Percentiles rank a stretch among this genome's conserved stretches.
phyloP scores from a whole-genome alignment of 352 stramenopile genomes.

The Phytophthora podocarpi region DNA sequence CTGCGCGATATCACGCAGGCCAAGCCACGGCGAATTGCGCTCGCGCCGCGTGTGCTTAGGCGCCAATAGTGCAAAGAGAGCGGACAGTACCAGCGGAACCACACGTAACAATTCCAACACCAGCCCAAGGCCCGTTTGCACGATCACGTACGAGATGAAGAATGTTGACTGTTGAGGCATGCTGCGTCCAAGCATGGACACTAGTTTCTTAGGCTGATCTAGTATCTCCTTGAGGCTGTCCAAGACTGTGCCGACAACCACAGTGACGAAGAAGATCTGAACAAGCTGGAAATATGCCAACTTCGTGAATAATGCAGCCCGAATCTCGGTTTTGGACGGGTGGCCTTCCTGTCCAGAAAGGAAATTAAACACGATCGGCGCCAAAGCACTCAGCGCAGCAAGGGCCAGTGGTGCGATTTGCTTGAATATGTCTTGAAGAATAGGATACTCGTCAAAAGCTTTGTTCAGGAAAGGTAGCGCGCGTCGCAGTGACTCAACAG shows the following conservation, averaged over 20 bases:
- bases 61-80: slow-evolving; percentile 58
- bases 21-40: slow-evolving; percentile 59
- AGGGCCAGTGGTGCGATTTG: slow-evolving; percentile 74
- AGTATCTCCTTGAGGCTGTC: slow-evolving; percentile 76
- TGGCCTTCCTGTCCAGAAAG: slow-evolving; percentile 73
- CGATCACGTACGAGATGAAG: slow-evolving; percentile 86
- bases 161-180: slow-evolving; percentile 87
- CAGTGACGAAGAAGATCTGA: slow-evolving; percentile 85
- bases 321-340: slow-evolving; percentile 66
- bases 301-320: slow-evolving; percentile 73
- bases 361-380: slow-evolving; percentile 66
- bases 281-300: slow-evolving; percentile 83
- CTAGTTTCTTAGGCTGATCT: slow-evolving; percentile 70
- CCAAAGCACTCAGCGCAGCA: slow-evolving; percentile 62
- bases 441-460: slow-evolving; percentile 65
- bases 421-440: slow-evolving; percentile 68
- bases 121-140: slow-evolving; percentile 65
- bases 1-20: slow-evolving; percentile 50
- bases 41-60: slow-evolving; percentile 69
- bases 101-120: slow-evolving; percentile 69
- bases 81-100: slow-evolving; percentile 50
- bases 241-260: slow-evolving; percentile 77
- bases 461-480: slow-evolving; percentile 68
- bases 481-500: slow-evolving; percentile 66
- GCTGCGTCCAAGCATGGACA: slow-evolving; percentile 71